Evolutionary conservation across 495 filamentous ascomycete species (phyloP), one percentile per base, ranked within the genome.

Genomic region (Mytilinidion resinicola): DNA sequence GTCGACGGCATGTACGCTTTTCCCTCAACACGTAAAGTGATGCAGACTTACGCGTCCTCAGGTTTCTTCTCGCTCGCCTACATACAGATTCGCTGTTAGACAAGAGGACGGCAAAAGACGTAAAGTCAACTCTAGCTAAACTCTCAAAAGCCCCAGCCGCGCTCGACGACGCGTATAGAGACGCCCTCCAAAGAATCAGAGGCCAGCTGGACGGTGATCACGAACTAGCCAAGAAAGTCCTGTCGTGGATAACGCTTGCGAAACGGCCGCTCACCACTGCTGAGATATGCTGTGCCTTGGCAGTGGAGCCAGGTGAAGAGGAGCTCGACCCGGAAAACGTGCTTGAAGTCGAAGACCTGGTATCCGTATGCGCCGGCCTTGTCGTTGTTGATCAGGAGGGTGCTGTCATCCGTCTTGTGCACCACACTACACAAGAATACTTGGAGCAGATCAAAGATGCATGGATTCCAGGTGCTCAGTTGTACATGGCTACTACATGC

Each of bases 341-440:
- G 0, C 48, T 67, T 3, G 48, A 70, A 0, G 48, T 73, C 11
- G 67, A 75, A 14, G 57, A 74, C 17, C 60, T 82, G 11, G 44
- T 75, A 4, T 76, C 76, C 1, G 56, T 77, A 5, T 84, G 81
- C 61, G 75, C 73, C 47, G 81, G 82, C 0, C 64, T 86, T 10
- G 73, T 83, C 2, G 78, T 67, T 1, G 51, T 80, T 9, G 77
- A 84, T 43, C 19, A 73, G 20, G 69, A 74, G 17, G 81, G 73
- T 51, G 37, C 65, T 10, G 70, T 77, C 35, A 68, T 82, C 43
- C 76, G 77, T 14, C 67, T 85, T 9, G 75, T 81, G 9, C 82
- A 83, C 64, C 80, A 78, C 56, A 82, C 81, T 2, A 69, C 79
- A 0, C 73, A 82, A 55, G 73, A 77, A 41, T 85, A 80, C 62